phyloP scores from a whole-genome alignment of 345 rosid species.

The Laguncularia racemosa region DNA sequence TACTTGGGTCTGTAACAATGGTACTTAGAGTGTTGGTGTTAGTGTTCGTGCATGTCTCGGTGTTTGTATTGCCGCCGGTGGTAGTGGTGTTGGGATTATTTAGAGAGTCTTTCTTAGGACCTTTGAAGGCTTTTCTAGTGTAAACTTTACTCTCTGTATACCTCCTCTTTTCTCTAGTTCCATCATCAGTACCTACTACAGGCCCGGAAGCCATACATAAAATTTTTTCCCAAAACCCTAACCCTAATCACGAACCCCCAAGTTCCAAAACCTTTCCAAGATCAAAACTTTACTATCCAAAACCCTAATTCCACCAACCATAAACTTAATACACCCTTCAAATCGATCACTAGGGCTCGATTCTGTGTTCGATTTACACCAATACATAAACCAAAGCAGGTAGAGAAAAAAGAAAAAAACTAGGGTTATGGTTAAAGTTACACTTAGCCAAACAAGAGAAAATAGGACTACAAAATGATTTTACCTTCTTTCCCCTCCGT shows the following conservation, averaged over 20 bases:
- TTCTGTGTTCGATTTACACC: too few species aligned
- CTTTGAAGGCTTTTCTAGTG: slow-evolving; percentile 66
- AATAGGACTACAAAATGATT: too few species aligned
- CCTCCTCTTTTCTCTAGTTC: slow-evolving; percentile 57
- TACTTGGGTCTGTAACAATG: not conserved
- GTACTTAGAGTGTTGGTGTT: not conserved
- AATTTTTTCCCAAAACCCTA: slow-evolving; percentile 43
- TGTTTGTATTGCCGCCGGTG: slow-evolving; percentile 12
- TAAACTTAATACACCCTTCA: too few species aligned
- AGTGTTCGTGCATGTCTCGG: slow-evolving; percentile 3
- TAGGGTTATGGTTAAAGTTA: too few species aligned
- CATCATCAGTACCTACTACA: slow-evolving; percentile 56
- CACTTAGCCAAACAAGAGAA: too few species aligned
- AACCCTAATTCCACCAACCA: slow-evolving; percentile 34
- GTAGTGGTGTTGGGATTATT: slow-evolving; percentile 1
- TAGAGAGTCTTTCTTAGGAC: slow-evolving; percentile 23
- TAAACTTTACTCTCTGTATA: slow-evolving; percentile 59
- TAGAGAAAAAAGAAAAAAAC: too few species aligned
- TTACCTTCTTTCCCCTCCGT: not conserved
- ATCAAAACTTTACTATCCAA: slow-evolving; percentile 4
- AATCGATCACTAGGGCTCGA: too few species aligned
- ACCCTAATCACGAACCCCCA: slow-evolving; percentile 10
- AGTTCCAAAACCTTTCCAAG: slow-evolving; percentile 1
- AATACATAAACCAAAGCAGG: too few species aligned
- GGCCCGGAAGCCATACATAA: slow-evolving; percentile 96